These are phyloP conservation scores for Zhuliangozyma parablackwelliae DNA, from an alignment of 1,139 yeast genomes.

Conservation along the genomic window DNA sequence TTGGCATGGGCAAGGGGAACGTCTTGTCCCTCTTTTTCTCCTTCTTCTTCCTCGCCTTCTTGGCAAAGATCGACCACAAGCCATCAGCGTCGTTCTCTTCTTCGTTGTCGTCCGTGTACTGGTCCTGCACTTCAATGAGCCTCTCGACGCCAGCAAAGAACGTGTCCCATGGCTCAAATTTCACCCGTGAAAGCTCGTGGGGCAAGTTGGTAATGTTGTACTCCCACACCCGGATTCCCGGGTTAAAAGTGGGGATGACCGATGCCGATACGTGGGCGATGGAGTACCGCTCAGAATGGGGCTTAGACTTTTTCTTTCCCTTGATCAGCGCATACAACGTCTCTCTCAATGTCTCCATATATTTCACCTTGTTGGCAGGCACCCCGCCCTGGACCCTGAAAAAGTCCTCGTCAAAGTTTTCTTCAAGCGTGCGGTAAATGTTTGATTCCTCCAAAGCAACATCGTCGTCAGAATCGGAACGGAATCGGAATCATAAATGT, in stretches of 20 bases:
- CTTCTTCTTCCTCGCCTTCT: slow-evolving; percentile 3
- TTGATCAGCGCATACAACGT: slow-evolving; percentile 46
- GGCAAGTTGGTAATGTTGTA: slow-evolving; percentile 62
- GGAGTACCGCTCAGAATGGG: slow-evolving; percentile 54
- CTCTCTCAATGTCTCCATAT: slow-evolving; percentile 55
- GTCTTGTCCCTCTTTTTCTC: slow-evolving; percentile 50
- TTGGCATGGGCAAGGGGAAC: slow-evolving; percentile 63
- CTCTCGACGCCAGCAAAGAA: slow-evolving; percentile 48
- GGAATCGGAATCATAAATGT: slow-evolving; percentile 1
- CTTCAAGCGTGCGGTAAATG: slow-evolving; percentile 11
- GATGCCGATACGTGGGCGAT: slow-evolving; percentile 70
- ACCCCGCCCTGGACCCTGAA: slow-evolving; percentile 49
- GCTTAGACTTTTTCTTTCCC: slow-evolving; percentile 42
- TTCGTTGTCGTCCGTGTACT: slow-evolving; percentile 13
- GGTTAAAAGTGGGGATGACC: slow-evolving; percentile 81
- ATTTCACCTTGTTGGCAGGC: slow-evolving; percentile 59
- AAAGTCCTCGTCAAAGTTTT: slow-evolving; percentile 14
- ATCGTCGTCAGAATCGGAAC: slow-evolving; percentile 8
- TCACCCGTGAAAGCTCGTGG: slow-evolving; percentile 12
- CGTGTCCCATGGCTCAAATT: slow-evolving; percentile 46
- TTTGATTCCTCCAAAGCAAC: slow-evolving; percentile 15
- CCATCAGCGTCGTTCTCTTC: slow-evolving; percentile 2
- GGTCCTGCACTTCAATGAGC: slow-evolving; percentile 22
- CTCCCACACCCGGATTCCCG: slow-evolving; percentile 82
- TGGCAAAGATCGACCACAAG: slow-evolving; percentile 2